Evolutionary conservation across 345 rosid species (phyloP), one percentile per base, ranked within the genome.

Genomic region (Boechera retrofracta): DNA sequence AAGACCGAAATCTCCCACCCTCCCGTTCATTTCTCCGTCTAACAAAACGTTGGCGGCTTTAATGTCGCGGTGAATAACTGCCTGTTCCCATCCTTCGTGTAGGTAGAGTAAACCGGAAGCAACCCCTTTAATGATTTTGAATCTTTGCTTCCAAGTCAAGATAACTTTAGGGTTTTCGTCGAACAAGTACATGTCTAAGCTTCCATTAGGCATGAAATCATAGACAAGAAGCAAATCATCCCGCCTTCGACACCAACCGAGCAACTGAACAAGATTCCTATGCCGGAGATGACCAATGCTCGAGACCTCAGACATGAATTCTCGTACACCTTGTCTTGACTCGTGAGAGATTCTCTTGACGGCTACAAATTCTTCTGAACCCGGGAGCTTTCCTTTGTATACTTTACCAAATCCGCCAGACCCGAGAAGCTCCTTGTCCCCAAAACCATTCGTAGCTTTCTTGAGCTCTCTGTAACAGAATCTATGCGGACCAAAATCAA

Each of bases 41-140:
- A 92, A 63, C 71, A 95, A 74, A 64, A 95, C 92, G 58, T 95
- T 95, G 10, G 89, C 94, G 6, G 99, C 93, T 73, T 95, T 95
- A 28, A 91, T 82, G 64, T 95, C 99, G 39, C 99, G 87, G 72
- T 95, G 99, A 71, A 95, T 89, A 56, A 95, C 98, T 4, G 86
- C 75, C 58, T 95, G 93, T 53, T 95, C 99, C 96, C 94, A 92
- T 71, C 82, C 99, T 82, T 92, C 96, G n/a, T 92, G 97, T 64
- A 92, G 69, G 82, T 95, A 95, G 38, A 88, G 61, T 80, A 95
- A 92, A 4, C 89, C 96, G 0, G 90, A 95, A 59, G 97, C 97
- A 38, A 92, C 94, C 7, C 86, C 98, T 82, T 86, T 89, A 29
- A 89, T 83, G 21, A 95, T 86, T 76, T 83, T 86, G 69, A 87